These are phyloP conservation scores for Sarcomyxa edulis DNA, from an alignment of 768 basidiomycete genomes.

Conservation along the genomic window DNA sequence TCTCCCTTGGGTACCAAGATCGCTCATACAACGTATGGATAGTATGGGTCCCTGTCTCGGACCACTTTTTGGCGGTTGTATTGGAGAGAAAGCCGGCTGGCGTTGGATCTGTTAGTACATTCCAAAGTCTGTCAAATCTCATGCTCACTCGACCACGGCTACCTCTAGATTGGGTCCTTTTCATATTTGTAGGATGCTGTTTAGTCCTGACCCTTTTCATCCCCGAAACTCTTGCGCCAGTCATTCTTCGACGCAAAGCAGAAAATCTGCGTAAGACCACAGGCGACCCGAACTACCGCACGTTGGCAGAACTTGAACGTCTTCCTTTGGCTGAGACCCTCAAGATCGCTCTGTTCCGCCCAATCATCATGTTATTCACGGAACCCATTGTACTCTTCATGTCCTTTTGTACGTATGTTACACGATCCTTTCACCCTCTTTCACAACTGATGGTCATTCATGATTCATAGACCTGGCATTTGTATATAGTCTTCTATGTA, in stretches of 20 bases:
- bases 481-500: slow-evolving; percentile 35
- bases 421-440: not conserved
- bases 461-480: slow-evolving; percentile 36
- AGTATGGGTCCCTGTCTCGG: slow-evolving; percentile 43
- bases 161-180: slow-evolving; percentile 40
- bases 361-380: slow-evolving; percentile 34
- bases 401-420: slow-evolving; percentile 27
- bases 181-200: slow-evolving; percentile 33
- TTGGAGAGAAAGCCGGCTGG: slow-evolving; percentile 38
- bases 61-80: slow-evolving; percentile 45
- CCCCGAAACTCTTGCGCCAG: slow-evolving; percentile 48
- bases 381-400: slow-evolving; percentile 42
- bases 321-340: slow-evolving; percentile 25
- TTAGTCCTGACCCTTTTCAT: slow-evolving; percentile 34
- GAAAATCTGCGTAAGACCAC: slow-evolving; percentile 31
- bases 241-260: slow-evolving; percentile 39
- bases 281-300: slow-evolving; percentile 26
- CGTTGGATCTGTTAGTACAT: slow-evolving; percentile 34
- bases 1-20: not conserved
- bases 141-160: not conserved
- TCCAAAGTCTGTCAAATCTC: not conserved
- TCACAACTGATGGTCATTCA: not conserved
- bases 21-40: not conserved
- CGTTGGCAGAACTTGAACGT: slow-evolving; percentile 34
- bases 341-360: slow-evolving; percentile 30